These are phyloP conservation scores for Reticulascus tulasneorum DNA, from an alignment of 2,329 filamentous ascomycete genomes.

Conservation along the genomic window DNA sequence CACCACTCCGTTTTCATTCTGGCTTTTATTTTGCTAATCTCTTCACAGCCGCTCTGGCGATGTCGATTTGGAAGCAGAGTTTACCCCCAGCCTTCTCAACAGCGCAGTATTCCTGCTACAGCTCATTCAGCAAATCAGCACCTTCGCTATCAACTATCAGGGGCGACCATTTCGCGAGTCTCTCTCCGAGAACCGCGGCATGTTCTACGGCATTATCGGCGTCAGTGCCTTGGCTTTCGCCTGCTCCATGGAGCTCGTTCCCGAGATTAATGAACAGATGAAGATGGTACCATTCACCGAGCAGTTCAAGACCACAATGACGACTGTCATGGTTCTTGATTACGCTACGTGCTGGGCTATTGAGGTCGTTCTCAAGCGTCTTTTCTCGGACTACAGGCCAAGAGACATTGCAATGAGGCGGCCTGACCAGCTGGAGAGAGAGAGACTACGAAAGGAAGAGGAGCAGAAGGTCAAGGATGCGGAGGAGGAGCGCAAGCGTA, in stretches of 20 bases:
- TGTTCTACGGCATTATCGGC: slow-evolving; percentile 94
- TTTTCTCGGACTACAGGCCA: slow-evolving; percentile 88
- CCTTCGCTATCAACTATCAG: slow-evolving; percentile 99
- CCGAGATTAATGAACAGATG: slow-evolving; percentile 91
- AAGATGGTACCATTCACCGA: slow-evolving; percentile 84
- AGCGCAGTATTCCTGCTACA: slow-evolving; percentile 95
- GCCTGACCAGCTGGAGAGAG: slow-evolving; percentile 78
- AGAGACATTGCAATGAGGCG: slow-evolving; percentile 88
- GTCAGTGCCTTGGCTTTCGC: slow-evolving; percentile 89
- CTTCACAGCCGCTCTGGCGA: slow-evolving; percentile 44
- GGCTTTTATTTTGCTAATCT: slow-evolving; percentile 21
- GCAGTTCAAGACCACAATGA: slow-evolving; percentile 88
- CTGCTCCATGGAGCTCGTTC: slow-evolving; percentile 91
- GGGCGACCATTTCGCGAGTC: slow-evolving; percentile 95
- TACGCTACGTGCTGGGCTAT: slow-evolving; percentile 84
- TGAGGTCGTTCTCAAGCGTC: slow-evolving; percentile 76
- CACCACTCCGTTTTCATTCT: slow-evolving; percentile 23
- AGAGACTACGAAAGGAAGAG: slow-evolving; percentile 63
- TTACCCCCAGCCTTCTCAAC: slow-evolving; percentile 89
- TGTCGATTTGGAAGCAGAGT: slow-evolving; percentile 91
- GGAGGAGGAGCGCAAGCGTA: slow-evolving; percentile 48
- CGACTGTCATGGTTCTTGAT: slow-evolving; percentile 78
- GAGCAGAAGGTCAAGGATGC: slow-evolving; percentile 46
- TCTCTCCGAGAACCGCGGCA: slow-evolving; percentile 91
- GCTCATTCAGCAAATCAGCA: slow-evolving; percentile 97